Percentiles rank a stretch among this genome's conserved stretches.
These are phyloP conservation scores for Geranium rotundifolium DNA, from an alignment of 345 rosid species.

Conservation along the genomic window DNA sequence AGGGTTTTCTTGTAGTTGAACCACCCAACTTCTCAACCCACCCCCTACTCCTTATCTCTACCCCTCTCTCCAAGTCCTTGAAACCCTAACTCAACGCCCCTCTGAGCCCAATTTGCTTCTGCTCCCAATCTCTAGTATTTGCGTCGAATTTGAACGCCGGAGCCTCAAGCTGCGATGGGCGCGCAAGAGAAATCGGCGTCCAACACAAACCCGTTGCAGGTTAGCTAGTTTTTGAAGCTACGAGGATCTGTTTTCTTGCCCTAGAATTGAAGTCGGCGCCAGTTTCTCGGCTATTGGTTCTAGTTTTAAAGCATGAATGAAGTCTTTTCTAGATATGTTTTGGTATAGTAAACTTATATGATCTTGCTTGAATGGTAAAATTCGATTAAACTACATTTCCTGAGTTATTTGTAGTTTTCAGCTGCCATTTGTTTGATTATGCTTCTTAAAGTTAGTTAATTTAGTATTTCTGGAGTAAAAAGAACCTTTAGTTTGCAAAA, in stretches of 20 bases:
- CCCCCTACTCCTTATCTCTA: slow-evolving; percentile 17
- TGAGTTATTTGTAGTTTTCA: background rate
- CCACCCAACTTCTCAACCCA: slow-evolving; percentile 12
- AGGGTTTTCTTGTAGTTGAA: slow-evolving; percentile 40
- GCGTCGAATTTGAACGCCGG: slow-evolving; percentile 22
- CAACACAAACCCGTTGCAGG: slow-evolving; percentile 83
- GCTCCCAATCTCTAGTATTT: slow-evolving; percentile 1
- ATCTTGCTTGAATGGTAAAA: background rate
- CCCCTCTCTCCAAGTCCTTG: slow-evolving; percentile 9
- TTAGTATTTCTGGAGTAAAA: slow-evolving; percentile 1
- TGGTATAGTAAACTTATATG: background rate
- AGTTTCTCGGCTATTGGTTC: background rate
- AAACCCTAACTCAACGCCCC: slow-evolving; percentile 45
- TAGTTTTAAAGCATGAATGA: slow-evolving; percentile 3
- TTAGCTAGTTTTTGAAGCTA: slow-evolving; percentile 14
- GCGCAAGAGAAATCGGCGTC: slow-evolving; percentile 69
- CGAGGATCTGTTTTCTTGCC: slow-evolving; percentile 5
- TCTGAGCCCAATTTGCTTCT: slow-evolving; percentile 3
- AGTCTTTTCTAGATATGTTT: background rate
- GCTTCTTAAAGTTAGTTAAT: background rate
- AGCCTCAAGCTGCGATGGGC: slow-evolving; percentile 53
- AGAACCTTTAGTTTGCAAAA: background rate
- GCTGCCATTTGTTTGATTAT: too few relatives aligned
- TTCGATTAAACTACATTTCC: background rate
- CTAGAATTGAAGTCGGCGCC: slow-evolving; percentile 11